A percentile compares a stretch with the other conserved stretches of the same genome.
phyloP scores from a whole-genome alignment of 2,329 filamentous ascomycete genomes.

The Lomentospora prolificans region DNA sequence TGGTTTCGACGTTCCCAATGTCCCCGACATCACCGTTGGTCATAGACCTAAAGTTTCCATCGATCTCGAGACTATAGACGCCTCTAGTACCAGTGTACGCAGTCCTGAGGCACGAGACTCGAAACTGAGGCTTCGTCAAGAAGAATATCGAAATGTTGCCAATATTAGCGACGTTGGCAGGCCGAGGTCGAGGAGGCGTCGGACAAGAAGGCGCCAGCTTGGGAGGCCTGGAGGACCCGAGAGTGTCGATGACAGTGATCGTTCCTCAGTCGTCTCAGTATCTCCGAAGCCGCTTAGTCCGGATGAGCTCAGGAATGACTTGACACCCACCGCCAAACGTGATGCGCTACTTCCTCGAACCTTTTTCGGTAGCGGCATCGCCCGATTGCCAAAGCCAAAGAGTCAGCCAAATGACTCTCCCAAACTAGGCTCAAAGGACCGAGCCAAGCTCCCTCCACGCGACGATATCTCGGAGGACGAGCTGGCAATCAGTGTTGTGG shows the following conservation, averaged over 20 bases:
- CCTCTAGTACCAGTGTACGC: not conserved
- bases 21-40: too few relatives aligned
- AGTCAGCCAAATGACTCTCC: not conserved
- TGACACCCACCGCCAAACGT: not conserved
- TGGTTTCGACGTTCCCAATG: not conserved
- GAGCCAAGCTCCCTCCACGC: not conserved
- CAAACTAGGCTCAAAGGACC: not conserved
- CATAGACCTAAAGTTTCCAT: not conserved
- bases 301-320: conserved; percentile 1
- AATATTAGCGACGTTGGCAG: not conserved
- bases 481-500: not conserved
- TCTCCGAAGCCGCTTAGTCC: not conserved
- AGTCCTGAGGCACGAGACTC: not conserved
- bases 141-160: not conserved
- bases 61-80: not conserved
- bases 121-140: conserved; percentile 1
- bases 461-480: conserved; percentile 7
- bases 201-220: not conserved
- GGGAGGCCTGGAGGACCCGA: not conserved
- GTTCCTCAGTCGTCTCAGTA: not conserved
- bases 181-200: not conserved
- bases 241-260: not conserved
- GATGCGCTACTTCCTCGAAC: not conserved
- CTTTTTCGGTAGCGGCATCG: not conserved
- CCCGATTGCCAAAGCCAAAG: not conserved